A percentile compares a stretch with the other conserved stretches of the same genome.
These are phyloP conservation scores for Pelargonium citronellum DNA, from an alignment of 441 rosid species.

Conservation along the genomic window DNA sequence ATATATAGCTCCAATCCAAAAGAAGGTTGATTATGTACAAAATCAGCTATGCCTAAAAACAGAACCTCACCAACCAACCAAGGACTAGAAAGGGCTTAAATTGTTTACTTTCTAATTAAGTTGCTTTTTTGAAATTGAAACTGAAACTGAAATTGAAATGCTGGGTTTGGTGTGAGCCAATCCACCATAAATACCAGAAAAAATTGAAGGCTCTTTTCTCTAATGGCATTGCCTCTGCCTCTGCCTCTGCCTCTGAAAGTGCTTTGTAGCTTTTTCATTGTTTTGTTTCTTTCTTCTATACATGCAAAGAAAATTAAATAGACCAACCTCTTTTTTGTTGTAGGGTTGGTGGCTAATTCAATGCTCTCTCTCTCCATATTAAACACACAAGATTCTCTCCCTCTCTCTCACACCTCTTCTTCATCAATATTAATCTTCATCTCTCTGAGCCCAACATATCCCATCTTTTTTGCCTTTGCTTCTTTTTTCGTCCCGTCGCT, in stretches of 20 bases:
- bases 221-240: too few species aligned
- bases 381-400: not conserved
- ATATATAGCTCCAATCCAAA: too few species aligned
- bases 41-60: too few species aligned
- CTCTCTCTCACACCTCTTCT: not conserved
- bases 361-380: not conserved
- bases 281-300: not conserved
- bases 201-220: not conserved
- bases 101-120: too few species aligned
- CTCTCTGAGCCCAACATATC: not conserved
- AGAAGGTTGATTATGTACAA: too few species aligned
- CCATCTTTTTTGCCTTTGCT: not conserved
- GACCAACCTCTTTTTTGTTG: slow-evolving; percentile 4
- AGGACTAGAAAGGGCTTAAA: too few species aligned
- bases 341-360: slow-evolving; percentile 2
- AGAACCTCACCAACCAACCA: too few species aligned
- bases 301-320: not conserved
- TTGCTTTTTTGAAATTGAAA: too few species aligned
- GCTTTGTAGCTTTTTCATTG: not conserved
- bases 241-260: not conserved
- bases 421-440: not conserved
- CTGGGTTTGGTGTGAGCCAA: not conserved
- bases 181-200: not conserved
- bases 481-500: not conserved
- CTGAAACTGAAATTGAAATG: not conserved